Evolutionary conservation across 306 rosid species (phyloP).

Genomic region (Rubus parviflorus): DNA sequence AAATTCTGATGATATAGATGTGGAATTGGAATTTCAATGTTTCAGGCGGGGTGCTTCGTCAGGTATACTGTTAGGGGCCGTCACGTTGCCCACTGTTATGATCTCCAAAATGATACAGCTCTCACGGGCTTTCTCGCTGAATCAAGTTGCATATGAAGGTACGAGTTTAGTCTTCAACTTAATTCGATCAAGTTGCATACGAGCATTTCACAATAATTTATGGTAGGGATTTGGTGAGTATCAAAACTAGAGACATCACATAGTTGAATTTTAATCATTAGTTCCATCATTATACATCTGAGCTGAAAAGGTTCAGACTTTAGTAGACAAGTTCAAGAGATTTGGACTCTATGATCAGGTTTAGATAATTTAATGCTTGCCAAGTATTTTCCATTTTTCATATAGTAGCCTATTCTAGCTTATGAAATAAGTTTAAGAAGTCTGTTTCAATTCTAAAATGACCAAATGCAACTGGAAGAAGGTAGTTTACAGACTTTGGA

Average conservation of each 20-base stretch:
- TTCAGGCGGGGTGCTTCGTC: constrained; percentile 84
- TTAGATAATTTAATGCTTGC: no score
- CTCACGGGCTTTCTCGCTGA: constrained; percentile 51
- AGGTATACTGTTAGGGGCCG: constrained; percentile 75
- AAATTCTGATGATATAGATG: no score
- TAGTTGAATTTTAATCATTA: not conserved
- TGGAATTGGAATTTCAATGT: constrained; percentile 2
- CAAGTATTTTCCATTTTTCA: no score
- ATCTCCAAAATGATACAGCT: constrained; percentile 74
- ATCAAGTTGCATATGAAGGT: constrained; percentile 62
- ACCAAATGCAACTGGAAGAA: no score
- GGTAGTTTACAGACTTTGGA: no score
- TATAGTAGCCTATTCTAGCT: no score
- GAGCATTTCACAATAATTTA: no score
- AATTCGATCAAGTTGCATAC: no score
- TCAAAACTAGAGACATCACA: not conserved
- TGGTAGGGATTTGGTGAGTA: not conserved
- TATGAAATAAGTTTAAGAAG: no score
- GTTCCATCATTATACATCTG: not conserved
- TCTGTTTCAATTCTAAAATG: no score
- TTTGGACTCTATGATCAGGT: no score
- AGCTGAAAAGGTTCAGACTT: not conserved
- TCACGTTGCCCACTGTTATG: constrained; percentile 72
- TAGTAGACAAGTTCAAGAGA: not conserved
- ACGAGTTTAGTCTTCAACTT: not conserved